Evolutionary conservation across 495 filamentous ascomycete species (phyloP).

Genomic region (Lasiosphaeria miniovina): DNA sequence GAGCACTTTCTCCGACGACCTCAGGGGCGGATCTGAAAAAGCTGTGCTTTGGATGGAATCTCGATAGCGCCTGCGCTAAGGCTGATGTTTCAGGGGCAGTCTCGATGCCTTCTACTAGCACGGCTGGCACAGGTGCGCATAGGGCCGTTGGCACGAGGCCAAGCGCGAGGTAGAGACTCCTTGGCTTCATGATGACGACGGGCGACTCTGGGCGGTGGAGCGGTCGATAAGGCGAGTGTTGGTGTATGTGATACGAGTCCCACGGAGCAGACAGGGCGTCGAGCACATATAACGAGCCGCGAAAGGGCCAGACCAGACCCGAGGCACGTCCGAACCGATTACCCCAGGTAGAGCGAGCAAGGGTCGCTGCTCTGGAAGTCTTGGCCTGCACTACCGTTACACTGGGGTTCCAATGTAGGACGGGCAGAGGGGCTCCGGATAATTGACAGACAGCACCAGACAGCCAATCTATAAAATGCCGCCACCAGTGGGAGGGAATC

Average conservation of each 20-base stretch:
- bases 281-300: background rate
- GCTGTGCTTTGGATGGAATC: constrained; percentile 1
- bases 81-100: background rate
- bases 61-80: constrained; percentile 1
- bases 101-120: constrained; percentile 6
- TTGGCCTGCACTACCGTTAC: background rate
- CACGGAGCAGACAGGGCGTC: background rate
- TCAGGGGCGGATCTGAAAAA: background rate
- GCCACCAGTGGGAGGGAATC: background rate
- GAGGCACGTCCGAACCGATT: background rate
- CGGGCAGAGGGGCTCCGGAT: background rate
- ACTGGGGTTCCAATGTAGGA: background rate
- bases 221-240: too few species aligned
- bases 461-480: background rate
- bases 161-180: constrained; percentile 17
- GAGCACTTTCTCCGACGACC: constrained; percentile 16
- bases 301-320: background rate
- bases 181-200: constrained; percentile 22
- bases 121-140: constrained; percentile 16
- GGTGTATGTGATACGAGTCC: background rate
- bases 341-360: background rate
- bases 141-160: constrained; percentile 16
- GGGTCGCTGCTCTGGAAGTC: background rate
- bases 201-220: background rate
- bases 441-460: background rate